These are phyloP conservation scores for Penicillium sp. DNA, from an alignment of 2,329 filamentous ascomycete species.

Conservation along the genomic window DNA sequence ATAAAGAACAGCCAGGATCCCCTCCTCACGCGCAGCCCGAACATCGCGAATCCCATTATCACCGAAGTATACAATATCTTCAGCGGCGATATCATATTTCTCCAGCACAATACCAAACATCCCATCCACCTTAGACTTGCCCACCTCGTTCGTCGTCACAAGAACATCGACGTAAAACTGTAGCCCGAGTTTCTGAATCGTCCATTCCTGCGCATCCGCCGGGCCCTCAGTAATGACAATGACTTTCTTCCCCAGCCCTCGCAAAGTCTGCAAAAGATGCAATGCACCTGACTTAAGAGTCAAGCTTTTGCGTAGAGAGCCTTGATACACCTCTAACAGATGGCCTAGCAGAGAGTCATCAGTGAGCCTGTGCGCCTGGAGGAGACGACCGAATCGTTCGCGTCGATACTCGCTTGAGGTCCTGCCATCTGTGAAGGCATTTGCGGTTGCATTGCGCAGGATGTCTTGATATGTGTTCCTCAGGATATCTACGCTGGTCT, in stretches of 20 bases:
- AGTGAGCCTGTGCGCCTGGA: slow-evolving; percentile 23
- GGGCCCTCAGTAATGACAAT: slow-evolving; percentile 49
- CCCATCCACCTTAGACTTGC: slow-evolving; percentile 33
- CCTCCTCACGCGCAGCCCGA: slow-evolving; percentile 20
- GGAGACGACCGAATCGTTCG: slow-evolving; percentile 38
- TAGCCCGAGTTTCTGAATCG: slow-evolving; percentile 35
- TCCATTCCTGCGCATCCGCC: slow-evolving; percentile 48
- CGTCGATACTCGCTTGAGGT: slow-evolving; percentile 45
- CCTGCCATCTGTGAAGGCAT: slow-evolving; percentile 47
- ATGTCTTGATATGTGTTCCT: slow-evolving; percentile 33
- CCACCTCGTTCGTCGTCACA: slow-evolving; percentile 34
- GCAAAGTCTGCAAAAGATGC: slow-evolving; percentile 35
- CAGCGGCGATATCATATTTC: slow-evolving; percentile 18
- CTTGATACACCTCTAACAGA: slow-evolving; percentile 17
- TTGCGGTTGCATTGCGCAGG: slow-evolving; percentile 34
- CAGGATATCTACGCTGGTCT: slow-evolving; percentile 5
- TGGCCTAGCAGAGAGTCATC: background rate
- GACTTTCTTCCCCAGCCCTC: slow-evolving; percentile 39
- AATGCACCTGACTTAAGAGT: slow-evolving; percentile 39
- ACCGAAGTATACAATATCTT: slow-evolving; percentile 28
- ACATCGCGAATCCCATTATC: slow-evolving; percentile 30
- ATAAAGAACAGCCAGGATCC: slow-evolving; percentile 26
- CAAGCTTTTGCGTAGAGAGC: slow-evolving; percentile 19
- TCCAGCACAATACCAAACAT: slow-evolving; percentile 27
- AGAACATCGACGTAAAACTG: slow-evolving; percentile 29